Base-by-base conservation (phyloP, 495 filamentous ascomycete genomes). In the Penicillium goetzii region DNA sequence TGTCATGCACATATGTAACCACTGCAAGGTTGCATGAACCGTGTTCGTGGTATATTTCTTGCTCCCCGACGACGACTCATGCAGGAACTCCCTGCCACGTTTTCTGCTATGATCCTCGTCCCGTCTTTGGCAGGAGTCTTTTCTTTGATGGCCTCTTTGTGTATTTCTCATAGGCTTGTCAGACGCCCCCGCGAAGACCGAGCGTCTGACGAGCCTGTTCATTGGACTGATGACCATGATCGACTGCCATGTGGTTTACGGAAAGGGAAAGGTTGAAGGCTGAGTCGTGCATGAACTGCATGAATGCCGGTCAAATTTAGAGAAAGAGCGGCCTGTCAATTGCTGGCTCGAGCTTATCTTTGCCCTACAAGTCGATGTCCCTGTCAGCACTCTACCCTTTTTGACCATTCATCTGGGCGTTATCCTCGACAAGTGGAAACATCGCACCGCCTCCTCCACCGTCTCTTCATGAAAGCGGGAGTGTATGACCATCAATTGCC, bases 61-160 rank as follows among this genome's bases (percentile, higher is more conserved):
- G 59, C 55, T 36, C 58, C 50, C 45, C 23, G 62, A 64, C 23
- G 60, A 64, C 47, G 59, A 58, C 57, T 68, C 56, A 54, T 67
- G 69, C 73, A 77, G 70, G 69, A 72, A 74, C 73, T 40, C 47
- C 62, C 40, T 36, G 38, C 67, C 62, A 70, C 60, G 62, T 61
- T 68, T 56, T 66, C 5, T 58, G 45, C 41, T 32, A 33, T 53
- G 38, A 41, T 47, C 43, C 19, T 47, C 21, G 19, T 55, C n/a
- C 30, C 30, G 32, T 23, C 32, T 34, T 21, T 25, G 30, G n/a
- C 30, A 36, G 14, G 11, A 15, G 21, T 9, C 21, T 25, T 56
- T 53, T 53, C 32, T 34, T 53, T 53, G 26, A 53, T 53, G 17
- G 15, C 14, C 14, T n/a, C 12, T 33, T 21, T 32, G 28, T 12